These are phyloP conservation scores for Colletotrichum tropicicola DNA, from an alignment of 2,329 filamentous ascomycete species.

Conservation along the genomic window DNA sequence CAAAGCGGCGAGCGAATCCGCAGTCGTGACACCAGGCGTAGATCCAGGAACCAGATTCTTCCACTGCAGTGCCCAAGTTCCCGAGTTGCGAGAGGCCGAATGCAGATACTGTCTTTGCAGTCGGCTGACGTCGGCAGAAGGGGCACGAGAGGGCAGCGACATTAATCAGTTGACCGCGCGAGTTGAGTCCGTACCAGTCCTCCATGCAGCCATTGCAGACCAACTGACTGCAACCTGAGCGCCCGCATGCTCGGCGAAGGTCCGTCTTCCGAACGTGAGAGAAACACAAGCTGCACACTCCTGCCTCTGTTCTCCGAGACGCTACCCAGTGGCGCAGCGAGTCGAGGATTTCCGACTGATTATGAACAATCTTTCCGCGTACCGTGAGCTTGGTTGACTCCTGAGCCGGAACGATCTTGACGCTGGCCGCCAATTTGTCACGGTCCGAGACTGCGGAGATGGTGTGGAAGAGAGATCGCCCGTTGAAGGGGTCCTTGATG, in stretches of 20 bases:
- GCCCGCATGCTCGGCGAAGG: constrained; percentile 54
- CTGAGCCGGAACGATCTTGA: constrained; percentile 44
- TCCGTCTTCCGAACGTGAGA: constrained; percentile 41
- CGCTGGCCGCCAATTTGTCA: constrained; percentile 43
- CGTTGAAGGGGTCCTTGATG: constrained; percentile 46
- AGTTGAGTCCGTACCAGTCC: constrained; percentile 58
- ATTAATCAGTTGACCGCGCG: constrained; percentile 53
- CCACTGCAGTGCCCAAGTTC: constrained; percentile 47
- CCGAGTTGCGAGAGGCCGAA: constrained; percentile 49
- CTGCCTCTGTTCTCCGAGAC: constrained; percentile 46
- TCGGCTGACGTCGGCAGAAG: constrained; percentile 57
- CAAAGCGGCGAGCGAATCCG: constrained; percentile 48
- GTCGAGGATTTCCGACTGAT: constrained; percentile 44
- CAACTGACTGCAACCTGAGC: constrained; percentile 51
- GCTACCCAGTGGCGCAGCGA: constrained; percentile 47
- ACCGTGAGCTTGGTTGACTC: constrained; percentile 37
- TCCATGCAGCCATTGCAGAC: constrained; percentile 51
- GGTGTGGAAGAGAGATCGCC: constrained; percentile 49
- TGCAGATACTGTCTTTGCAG: constrained; percentile 44
- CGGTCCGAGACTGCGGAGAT: constrained; percentile 42
- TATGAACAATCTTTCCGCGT: constrained; percentile 52
- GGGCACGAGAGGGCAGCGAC: constrained; percentile 57
- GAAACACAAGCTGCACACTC: constrained; percentile 57
- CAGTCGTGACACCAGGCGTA: constrained; percentile 59
- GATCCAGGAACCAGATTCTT: constrained; percentile 52